phyloP scores from a whole-genome alignment of 2,329 filamentous ascomycete genomes.

The Hymenoscyphus scutula region DNA sequence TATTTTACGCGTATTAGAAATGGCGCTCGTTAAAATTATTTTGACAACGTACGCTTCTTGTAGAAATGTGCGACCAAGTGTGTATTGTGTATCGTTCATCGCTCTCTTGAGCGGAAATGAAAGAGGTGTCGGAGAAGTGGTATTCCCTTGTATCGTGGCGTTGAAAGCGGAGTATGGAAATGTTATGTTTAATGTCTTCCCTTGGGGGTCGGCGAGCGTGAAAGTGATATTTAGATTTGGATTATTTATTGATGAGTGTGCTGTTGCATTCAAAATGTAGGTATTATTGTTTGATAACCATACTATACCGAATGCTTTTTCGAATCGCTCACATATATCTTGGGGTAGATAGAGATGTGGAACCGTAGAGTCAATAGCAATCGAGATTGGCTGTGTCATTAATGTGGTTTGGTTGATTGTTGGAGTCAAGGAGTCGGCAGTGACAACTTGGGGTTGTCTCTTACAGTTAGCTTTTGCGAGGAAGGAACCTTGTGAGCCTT shows the following conservation, averaged over 20 bases:
- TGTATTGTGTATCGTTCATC: constrained; percentile 36
- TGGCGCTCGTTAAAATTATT: not conserved
- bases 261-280: constrained; percentile 37
- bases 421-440: not conserved
- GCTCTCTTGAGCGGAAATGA: constrained; percentile 42
- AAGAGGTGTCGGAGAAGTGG: constrained; percentile 11
- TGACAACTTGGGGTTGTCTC: no score
- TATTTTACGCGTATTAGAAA: not conserved
- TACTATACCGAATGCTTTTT: constrained; percentile 37
- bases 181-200: constrained; percentile 30
- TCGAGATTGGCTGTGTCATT: not conserved
- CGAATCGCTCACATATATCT: constrained; percentile 38
- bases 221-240: not conserved
- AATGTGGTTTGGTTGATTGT: not conserved
- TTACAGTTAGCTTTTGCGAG: no score
- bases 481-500: no score
- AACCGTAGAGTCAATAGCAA: constrained; percentile 26
- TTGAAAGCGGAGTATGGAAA: constrained; percentile 41
- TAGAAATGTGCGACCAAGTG: constrained; percentile 41
- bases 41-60: constrained; percentile 37
- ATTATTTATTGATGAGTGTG: constrained; percentile 27
- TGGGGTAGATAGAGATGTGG: constrained; percentile 42
- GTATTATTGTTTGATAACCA: constrained; percentile 38
- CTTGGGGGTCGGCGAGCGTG: not conserved
- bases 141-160: constrained; percentile 32